A percentile compares a stretch with the other conserved stretches of the same genome.
Conservation (phyloP, 257 asterid species). For the Salvia hispanica region DNA sequence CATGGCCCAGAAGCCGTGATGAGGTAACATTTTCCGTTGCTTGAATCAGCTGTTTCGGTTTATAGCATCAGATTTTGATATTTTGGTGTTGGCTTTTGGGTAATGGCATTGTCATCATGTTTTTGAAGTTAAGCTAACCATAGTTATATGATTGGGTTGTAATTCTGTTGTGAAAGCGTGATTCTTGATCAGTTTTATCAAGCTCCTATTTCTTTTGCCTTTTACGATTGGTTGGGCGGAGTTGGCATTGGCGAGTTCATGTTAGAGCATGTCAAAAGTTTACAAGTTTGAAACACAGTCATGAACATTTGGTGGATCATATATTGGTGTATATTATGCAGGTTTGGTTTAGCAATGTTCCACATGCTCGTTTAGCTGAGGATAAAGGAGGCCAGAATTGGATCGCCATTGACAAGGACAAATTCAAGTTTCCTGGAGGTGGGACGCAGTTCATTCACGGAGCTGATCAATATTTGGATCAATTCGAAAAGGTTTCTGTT, state of each 20-base stretch:
- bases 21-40: conserved; percentile 53
- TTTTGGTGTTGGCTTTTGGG: conserved; percentile 10
- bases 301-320: conserved; percentile 31
- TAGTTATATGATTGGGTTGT: neutral
- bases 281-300: conserved; percentile 22
- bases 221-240: neutral
- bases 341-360: conserved; percentile 99
- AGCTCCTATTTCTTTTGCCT: neutral
- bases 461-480: conserved; percentile 90
- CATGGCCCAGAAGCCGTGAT: conserved; percentile 94
- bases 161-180: conserved; percentile 5
- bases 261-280: neutral
- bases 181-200: neutral
- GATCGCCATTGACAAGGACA: conserved; percentile 75
- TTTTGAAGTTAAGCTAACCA: conserved; percentile 10
- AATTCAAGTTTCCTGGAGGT: conserved; percentile 97
- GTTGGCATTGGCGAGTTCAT: neutral
- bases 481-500: conserved; percentile 72
- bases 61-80: neutral
- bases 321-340: conserved; percentile 30
- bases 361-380: conserved; percentile 88
- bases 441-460: conserved; percentile 97
- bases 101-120: conserved; percentile 8
- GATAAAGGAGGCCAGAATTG: conserved; percentile 98
- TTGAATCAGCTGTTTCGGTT: conserved; percentile 12